Evolutionary conservation across 106 monocot species (phyloP).

Genomic region (Agapanthus africanus): DNA sequence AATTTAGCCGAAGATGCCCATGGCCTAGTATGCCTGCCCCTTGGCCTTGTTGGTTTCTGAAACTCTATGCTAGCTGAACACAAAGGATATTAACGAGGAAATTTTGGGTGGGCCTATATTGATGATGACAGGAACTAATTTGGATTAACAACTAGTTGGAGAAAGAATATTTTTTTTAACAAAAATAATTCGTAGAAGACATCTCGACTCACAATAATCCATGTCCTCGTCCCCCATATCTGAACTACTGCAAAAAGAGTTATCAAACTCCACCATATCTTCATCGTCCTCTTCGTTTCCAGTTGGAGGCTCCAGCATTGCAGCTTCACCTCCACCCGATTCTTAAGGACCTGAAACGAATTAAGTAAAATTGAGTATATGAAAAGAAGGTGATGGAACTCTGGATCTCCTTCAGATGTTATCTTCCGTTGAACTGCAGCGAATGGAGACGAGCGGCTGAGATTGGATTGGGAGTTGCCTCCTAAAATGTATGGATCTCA

Average conservation of each 20-base stretch:
- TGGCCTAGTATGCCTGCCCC: conserved; percentile 59
- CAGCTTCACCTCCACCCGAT: conserved; percentile 90
- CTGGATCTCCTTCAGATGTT: too few relatives aligned
- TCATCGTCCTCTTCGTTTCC: conserved; percentile 86
- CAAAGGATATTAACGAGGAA: background rate
- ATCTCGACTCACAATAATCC: conserved; percentile 49
- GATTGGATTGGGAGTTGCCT: too few relatives aligned
- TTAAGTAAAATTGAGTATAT: background rate
- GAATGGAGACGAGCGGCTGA: too few relatives aligned
- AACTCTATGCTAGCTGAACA: conserved; percentile 60
- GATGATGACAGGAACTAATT: background rate
- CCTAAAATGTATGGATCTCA: too few relatives aligned
- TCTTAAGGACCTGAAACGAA: conserved; percentile 63
- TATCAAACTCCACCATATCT: conserved; percentile 44
- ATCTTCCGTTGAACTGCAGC: too few relatives aligned
- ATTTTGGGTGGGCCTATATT: background rate
- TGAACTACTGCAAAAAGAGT: conserved; percentile 79
- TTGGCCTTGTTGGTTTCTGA: conserved; percentile 68
- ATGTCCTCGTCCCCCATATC: conserved; percentile 65
- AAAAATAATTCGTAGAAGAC: too few relatives aligned
- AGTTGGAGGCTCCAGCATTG: conserved; percentile 74
- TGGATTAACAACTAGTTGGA: background rate
- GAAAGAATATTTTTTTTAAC: too few relatives aligned
- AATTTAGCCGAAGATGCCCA: conserved; percentile 56
- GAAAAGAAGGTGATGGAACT: too few relatives aligned